Evolutionary conservation across 2,329 filamentous ascomycete species (phyloP).

Genomic region (Emericellopsis cladophorae): DNA sequence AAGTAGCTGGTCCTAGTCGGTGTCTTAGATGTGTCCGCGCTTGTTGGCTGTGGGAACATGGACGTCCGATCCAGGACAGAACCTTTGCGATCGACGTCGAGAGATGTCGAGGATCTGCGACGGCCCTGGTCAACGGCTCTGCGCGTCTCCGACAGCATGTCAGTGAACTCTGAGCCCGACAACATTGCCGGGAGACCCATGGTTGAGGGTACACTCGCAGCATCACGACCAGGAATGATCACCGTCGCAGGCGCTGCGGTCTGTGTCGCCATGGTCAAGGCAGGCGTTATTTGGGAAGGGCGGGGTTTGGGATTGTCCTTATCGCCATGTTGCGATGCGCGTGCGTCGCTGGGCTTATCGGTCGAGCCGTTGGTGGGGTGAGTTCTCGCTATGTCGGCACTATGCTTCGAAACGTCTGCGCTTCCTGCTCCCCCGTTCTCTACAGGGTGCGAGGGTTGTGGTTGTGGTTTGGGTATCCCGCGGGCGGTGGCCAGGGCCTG

Average conservation of each 20-base stretch:
- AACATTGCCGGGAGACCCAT: too few species aligned
- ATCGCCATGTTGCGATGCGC: constrained; percentile 14
- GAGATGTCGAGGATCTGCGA: constrained; percentile 16
- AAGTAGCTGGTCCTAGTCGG: constrained; percentile 9
- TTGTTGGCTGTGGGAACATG: constrained; percentile 7
- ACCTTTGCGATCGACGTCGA: constrained; percentile 18
- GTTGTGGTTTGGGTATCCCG: constrained; percentile 26
- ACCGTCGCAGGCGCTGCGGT: constrained; percentile 16
- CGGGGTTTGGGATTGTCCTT: constrained; percentile 23
- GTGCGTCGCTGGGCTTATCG: not conserved
- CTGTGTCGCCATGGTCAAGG: constrained; percentile 18
- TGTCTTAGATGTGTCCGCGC: constrained; percentile 12
- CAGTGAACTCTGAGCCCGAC: constrained; percentile 1
- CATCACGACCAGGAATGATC: constrained; percentile 13
- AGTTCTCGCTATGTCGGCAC: not conserved
- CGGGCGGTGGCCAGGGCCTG: constrained; percentile 47
- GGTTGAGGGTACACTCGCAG: constrained; percentile 16
- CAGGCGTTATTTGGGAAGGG: constrained; percentile 10
- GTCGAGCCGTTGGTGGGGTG: not conserved
- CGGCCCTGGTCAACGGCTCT: constrained; percentile 16
- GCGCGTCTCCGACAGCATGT: constrained; percentile 21
- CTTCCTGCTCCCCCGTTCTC: not conserved
- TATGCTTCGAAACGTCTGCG: not conserved
- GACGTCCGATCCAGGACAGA: constrained; percentile 6
- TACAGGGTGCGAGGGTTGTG: not conserved